Percentiles rank a stretch among this genome's conserved stretches.
Conservation (phyloP, 345 rosid species). For the Linum tenue region DNA sequence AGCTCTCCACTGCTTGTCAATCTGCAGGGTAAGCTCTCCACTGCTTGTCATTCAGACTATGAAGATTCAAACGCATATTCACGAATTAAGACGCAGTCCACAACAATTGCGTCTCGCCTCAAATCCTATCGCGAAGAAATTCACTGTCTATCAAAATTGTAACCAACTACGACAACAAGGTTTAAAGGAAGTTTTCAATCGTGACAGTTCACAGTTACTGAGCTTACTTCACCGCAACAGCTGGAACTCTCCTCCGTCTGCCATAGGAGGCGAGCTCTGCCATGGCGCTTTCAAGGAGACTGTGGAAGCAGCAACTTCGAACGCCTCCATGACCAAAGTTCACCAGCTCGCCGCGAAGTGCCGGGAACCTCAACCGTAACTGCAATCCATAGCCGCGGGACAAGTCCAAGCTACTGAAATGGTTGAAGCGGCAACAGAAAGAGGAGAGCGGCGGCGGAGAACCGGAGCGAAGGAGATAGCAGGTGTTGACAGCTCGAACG, state of each 20-base stretch:
- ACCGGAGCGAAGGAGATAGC: constrained; percentile 38
- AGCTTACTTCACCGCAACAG: constrained; percentile 42
- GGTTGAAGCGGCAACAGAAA: constrained; percentile 31
- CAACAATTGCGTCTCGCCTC: background rate
- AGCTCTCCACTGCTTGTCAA: constrained; percentile 62
- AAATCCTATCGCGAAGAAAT: background rate
- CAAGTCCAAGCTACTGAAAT: constrained; percentile 26
- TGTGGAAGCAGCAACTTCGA: constrained; percentile 40
- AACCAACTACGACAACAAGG: too few relatives aligned
- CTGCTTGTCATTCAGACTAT: background rate
- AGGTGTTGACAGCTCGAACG: constrained; percentile 44
- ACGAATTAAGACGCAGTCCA: background rate
- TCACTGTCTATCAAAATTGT: background rate
- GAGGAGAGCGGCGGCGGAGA: constrained; percentile 35
- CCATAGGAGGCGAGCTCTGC: constrained; percentile 45
- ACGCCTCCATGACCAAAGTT: constrained; percentile 11
- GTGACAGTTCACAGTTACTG: background rate
- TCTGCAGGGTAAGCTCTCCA: constrained; percentile 31
- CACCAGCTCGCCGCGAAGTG: constrained; percentile 18
- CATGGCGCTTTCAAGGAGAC: constrained; percentile 56
- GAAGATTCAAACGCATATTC: background rate
- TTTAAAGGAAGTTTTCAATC: too few relatives aligned
- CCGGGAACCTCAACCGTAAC: constrained; percentile 13
- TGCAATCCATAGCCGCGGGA: constrained; percentile 24
- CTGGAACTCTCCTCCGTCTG: constrained; percentile 44